A percentile compares a stretch with the other conserved stretches of the same genome.
phyloP scores from a whole-genome alignment of 495 filamentous ascomycete species.

The Oleoguttula mirabilis region DNA sequence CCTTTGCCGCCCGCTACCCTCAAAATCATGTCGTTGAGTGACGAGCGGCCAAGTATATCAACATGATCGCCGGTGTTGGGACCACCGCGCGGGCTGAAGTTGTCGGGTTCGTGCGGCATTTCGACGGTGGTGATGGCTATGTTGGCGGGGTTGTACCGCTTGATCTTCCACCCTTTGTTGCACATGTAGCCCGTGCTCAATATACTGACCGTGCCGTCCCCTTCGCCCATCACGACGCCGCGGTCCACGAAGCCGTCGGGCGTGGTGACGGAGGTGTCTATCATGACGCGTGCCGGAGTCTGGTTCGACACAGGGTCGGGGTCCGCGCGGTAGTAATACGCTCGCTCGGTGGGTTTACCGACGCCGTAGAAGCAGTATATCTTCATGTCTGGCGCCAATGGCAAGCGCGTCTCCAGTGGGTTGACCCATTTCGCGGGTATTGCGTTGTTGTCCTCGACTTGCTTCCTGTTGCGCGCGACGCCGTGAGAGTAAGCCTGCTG shows the following conservation, averaged over 20 bases:
- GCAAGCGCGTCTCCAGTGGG: conserved; percentile 80
- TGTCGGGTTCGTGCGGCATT: conserved; percentile 92
- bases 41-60: conserved; percentile 81
- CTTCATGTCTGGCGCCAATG: conserved; percentile 79
- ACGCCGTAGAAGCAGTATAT: conserved; percentile 97
- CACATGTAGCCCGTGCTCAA: conserved; percentile 93
- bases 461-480: conserved; percentile 63
- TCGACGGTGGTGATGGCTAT: conserved; percentile 73
- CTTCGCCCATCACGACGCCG: conserved; percentile 85
- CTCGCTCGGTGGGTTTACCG: conserved; percentile 79
- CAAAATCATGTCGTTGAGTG: conserved; percentile 81
- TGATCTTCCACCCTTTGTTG: conserved; percentile 82
- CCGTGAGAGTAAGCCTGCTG: conserved; percentile 71
- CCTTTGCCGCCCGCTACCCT: conserved; percentile 82
- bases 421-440: conserved; percentile 85
- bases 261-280: conserved; percentile 65
- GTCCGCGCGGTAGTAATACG: conserved; percentile 80
- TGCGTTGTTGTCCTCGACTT: conserved; percentile 78
- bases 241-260: conserved; percentile 50
- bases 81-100: conserved; percentile 81
- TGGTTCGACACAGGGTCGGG: conserved; percentile 46
- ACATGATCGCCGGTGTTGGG: conserved; percentile 96
- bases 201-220: conserved; percentile 87
- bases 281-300: conserved; percentile 60
- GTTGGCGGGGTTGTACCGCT: conserved; percentile 81